Conservation (phyloP, 805 yeast species). For the Lachancea lanzarotensis region DNA sequence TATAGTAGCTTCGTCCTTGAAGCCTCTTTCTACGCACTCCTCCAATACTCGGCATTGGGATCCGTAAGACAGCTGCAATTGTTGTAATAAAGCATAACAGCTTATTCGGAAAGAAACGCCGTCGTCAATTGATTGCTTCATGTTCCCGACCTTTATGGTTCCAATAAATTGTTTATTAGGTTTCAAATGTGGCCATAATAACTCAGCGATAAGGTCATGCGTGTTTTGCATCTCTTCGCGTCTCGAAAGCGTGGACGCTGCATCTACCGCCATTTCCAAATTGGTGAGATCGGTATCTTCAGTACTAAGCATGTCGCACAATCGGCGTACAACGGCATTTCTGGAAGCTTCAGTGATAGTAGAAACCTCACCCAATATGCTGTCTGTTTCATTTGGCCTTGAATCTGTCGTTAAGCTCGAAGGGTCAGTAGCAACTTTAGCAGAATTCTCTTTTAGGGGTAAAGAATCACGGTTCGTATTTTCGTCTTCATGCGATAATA, state of each 20-base stretch:
- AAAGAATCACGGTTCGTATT: too few relatives aligned
- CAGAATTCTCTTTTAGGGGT: too few relatives aligned
- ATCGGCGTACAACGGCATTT: too few relatives aligned
- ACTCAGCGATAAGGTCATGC: constrained; percentile 4
- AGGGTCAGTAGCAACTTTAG: too few relatives aligned
- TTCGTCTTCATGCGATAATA: neutral
- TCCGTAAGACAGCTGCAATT: constrained; percentile 1
- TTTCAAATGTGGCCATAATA: constrained; percentile 16
- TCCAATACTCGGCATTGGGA: neutral
- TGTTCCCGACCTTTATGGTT: constrained; percentile 28
- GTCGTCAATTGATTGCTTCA: constrained; percentile 28
- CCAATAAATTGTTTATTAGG: constrained; percentile 23
- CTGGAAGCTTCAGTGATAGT: neutral
- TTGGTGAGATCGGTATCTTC: neutral
- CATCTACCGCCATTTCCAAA: constrained; percentile 2
- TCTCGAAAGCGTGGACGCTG: neutral
- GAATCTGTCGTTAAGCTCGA: too few relatives aligned
- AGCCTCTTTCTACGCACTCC: constrained; percentile 8
- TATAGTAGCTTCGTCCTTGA: constrained; percentile 5
- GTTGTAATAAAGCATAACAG: constrained; percentile 7
- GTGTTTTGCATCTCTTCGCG: neutral
- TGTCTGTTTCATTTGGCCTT: neutral
- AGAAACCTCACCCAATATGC: neutral
- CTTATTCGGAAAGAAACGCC: constrained; percentile 5
- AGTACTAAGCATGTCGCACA: neutral